phyloP scores from a whole-genome alignment of 2,329 filamentous ascomycete genomes.

The Colletotrichum agaves region DNA sequence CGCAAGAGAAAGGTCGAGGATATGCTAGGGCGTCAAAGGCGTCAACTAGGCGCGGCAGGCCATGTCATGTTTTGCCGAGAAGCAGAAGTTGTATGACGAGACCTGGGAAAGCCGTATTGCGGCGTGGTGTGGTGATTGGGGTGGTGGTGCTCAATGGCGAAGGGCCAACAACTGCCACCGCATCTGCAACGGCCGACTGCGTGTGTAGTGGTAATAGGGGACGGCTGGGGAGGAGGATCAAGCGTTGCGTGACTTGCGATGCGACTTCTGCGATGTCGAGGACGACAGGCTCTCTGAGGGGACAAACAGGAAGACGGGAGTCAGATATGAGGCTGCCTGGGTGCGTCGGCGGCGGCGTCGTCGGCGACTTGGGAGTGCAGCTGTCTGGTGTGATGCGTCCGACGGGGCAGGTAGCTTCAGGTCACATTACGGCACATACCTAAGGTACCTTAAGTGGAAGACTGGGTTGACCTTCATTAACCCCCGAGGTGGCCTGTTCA shows the following conservation, averaged over 20 bases:
- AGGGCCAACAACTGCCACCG: not conserved
- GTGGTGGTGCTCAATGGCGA: not conserved
- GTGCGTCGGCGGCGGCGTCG: constrained; percentile 18
- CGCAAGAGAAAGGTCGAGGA: not conserved
- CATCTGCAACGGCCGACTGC: constrained; percentile 5
- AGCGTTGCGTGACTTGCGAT: not conserved
- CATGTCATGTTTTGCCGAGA: constrained; percentile 23
- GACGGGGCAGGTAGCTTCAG: not conserved
- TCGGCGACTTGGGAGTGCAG: constrained; percentile 22
- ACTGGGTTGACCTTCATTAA: no score
- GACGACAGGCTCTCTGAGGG: not conserved
- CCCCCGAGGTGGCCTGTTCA: no score
- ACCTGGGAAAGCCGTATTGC: not conserved
- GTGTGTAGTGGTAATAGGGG: not conserved
- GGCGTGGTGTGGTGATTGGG: not conserved
- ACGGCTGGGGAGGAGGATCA: not conserved
- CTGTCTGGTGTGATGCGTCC: constrained; percentile 13
- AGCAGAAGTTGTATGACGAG: not conserved
- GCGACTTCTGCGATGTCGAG: not conserved
- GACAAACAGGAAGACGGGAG: not conserved
- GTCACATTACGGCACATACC: no score
- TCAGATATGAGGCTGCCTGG: not conserved
- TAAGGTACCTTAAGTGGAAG: no score
- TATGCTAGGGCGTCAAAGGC: constrained; percentile 3
- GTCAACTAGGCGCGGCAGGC: constrained; percentile 29